Conservation (phyloP, 495 filamentous ascomycete genomes). For the Pyrenula aspistea region DNA sequence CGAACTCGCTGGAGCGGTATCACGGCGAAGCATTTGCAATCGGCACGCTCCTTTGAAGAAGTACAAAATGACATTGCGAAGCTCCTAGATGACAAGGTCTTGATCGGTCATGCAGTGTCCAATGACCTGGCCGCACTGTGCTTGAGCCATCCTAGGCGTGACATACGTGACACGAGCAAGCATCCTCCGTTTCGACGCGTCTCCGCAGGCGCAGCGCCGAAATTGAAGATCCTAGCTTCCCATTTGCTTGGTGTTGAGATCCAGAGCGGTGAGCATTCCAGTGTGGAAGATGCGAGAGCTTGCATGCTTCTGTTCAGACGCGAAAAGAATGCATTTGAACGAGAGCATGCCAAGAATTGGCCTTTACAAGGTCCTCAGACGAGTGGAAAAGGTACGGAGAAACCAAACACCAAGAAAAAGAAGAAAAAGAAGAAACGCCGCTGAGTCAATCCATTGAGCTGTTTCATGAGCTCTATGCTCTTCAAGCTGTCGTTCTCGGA, state of each 20-base stretch:
- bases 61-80: slow-evolving; percentile 62
- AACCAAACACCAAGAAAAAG: slow-evolving; percentile 37
- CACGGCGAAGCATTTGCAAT: slow-evolving; percentile 51
- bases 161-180: slow-evolving; percentile 76
- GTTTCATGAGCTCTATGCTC: too few relatives aligned
- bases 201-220: slow-evolving; percentile 66
- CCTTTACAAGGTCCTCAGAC: slow-evolving; percentile 32
- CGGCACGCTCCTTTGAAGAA: slow-evolving; percentile 55
- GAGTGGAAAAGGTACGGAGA: slow-evolving; percentile 22
- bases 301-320: slow-evolving; percentile 77
- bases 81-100: slow-evolving; percentile 59
- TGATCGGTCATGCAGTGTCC: slow-evolving; percentile 83
- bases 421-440: slow-evolving; percentile 37
- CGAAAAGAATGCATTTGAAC: slow-evolving; percentile 73
- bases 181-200: slow-evolving; percentile 61
- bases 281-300: slow-evolving; percentile 79
- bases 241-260: slow-evolving; percentile 76
- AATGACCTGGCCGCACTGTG: slow-evolving; percentile 73
- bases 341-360: slow-evolving; percentile 56
- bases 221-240: slow-evolving; percentile 59
- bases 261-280: slow-evolving; percentile 61
- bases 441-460: too few relatives aligned
- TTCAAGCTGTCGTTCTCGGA: too few relatives aligned
- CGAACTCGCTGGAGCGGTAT: slow-evolving; percentile 78
- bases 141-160: slow-evolving; percentile 59